Percentiles rank a stretch among this genome's conserved stretches.
Evolutionary conservation across 805 yeast species (phyloP).

Genomic region (Nakazawaea holstii): DNA sequence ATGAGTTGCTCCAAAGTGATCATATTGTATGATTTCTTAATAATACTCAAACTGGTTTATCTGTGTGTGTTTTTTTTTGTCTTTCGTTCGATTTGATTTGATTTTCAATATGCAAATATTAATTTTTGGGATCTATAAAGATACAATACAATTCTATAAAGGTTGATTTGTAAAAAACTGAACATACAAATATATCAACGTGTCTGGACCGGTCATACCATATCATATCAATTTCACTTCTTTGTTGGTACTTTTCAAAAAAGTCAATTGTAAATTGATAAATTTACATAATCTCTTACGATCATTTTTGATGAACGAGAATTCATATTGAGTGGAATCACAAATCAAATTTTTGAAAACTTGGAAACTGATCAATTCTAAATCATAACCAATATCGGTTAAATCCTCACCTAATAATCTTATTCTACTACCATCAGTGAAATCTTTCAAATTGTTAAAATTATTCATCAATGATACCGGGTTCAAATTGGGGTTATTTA

Average conservation of each 20-base stretch:
- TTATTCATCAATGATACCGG: conserved; percentile 26
- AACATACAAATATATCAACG: no score
- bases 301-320: conserved; percentile 37
- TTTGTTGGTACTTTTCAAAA: conserved; percentile 3
- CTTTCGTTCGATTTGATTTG: neutral
- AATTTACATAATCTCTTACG: conserved; percentile 21
- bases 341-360: conserved; percentile 52
- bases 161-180: no score
- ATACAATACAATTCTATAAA: neutral
- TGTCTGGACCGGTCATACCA: no score
- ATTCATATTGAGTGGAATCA: conserved; percentile 27
- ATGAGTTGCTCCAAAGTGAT: conserved; percentile 4
- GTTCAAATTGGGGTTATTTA: conserved; percentile 42
- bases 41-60: no score
- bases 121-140: neutral
- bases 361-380: conserved; percentile 53
- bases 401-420: conserved; percentile 56
- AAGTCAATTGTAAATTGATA: conserved; percentile 8
- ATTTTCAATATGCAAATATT: neutral
- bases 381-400: conserved; percentile 47
- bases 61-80: neutral
- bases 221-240: neutral
- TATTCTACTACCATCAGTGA: conserved; percentile 41
- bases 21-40: no score
- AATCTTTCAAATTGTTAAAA: conserved; percentile 27